Evolutionary conservation across 345 rosid species (phyloP).

Genomic region (Eucalyptus marginata): DNA sequence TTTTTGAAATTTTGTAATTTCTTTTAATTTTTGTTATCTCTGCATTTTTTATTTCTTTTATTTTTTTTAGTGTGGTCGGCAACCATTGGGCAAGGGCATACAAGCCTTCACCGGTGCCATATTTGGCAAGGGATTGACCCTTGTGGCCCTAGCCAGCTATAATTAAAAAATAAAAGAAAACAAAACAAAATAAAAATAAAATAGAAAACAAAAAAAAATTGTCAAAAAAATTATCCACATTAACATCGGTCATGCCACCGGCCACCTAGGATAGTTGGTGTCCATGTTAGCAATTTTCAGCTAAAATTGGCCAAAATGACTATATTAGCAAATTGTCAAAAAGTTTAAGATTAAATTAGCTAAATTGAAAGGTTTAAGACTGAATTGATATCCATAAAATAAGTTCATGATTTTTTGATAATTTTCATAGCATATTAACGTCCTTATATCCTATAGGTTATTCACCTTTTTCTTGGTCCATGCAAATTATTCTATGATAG

Average conservation of each 20-base stretch:
- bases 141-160: not conserved
- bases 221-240: not conserved
- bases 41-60: not conserved
- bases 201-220: not conserved
- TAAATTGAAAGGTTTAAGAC: not conserved
- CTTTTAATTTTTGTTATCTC: not conserved
- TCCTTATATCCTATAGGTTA: not conserved
- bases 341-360: not conserved
- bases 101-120: not conserved
- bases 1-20: not conserved
- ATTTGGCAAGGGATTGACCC: not conserved
- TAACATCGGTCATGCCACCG: accelerated
- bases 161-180: not conserved
- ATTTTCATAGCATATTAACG: not conserved
- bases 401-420: not conserved
- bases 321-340: not conserved
- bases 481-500: not conserved
- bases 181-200: too few species aligned
- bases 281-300: accelerated
- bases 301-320: accelerated
- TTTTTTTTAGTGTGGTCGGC: not conserved
- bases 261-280: accelerated
- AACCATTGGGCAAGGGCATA: not conserved
- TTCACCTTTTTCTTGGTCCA: not conserved
- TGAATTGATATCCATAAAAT: not conserved